These are phyloP conservation scores for Yarrowia sp. DNA, from an alignment of 805 yeast genomes.

Conservation along the genomic window DNA sequence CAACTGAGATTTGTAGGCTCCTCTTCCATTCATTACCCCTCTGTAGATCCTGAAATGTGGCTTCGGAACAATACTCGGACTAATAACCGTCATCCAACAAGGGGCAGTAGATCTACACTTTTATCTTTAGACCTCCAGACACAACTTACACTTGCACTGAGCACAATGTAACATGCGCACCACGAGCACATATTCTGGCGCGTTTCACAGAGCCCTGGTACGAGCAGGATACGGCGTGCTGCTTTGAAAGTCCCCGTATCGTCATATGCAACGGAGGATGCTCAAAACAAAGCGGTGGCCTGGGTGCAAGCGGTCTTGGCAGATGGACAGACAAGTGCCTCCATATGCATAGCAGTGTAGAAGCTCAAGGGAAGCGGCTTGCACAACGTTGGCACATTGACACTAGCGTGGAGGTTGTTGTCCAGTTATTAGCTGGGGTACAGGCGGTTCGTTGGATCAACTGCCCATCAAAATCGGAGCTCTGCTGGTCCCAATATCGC, in stretches of 20 bases:
- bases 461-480: not conserved
- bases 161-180: not conserved
- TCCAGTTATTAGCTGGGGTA: not conserved
- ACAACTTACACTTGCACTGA: not conserved
- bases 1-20: too few species aligned
- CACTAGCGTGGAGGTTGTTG: not conserved
- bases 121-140: too few species aligned
- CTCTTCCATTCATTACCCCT: too few species aligned
- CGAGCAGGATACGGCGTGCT: not conserved
- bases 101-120: not conserved
- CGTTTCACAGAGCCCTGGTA: not conserved
- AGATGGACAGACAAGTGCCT: not conserved
- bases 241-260: not conserved
- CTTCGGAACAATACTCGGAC: not conserved
- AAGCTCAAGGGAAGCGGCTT: slow-evolving; percentile 11
- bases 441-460: not conserved
- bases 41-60: not conserved
- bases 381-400: slow-evolving; percentile 1
- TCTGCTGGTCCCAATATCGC: not conserved
- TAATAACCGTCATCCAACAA: not conserved
- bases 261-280: not conserved
- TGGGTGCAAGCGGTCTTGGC: not conserved
- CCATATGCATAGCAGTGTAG: not conserved
- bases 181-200: not conserved
- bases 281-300: not conserved